phyloP scores from a whole-genome alignment of 805 yeast genomes.

The Myxozyma neglecta region DNA sequence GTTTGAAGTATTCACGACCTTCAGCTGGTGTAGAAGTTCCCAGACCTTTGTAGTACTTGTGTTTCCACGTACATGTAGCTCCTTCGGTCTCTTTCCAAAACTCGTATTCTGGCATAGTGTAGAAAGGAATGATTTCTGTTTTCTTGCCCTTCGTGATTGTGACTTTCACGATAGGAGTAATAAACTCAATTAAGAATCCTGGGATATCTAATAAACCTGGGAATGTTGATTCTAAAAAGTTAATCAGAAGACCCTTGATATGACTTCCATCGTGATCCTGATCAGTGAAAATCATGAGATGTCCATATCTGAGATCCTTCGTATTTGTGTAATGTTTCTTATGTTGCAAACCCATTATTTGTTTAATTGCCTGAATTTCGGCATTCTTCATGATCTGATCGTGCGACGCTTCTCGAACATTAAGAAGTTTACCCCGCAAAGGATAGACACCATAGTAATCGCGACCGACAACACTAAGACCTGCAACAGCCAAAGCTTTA shows the following conservation, averaged over 20 bases:
- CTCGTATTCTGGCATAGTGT: slow-evolving; percentile 94
- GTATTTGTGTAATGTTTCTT: slow-evolving; percentile 76
- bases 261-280: slow-evolving; percentile 99
- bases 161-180: slow-evolving; percentile 94
- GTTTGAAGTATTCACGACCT: slow-evolving; percentile 83
- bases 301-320: slow-evolving; percentile 84
- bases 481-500: slow-evolving; percentile 84
- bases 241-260: slow-evolving; percentile 91
- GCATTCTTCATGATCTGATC: slow-evolving; percentile 91
- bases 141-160: slow-evolving; percentile 58
- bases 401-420: slow-evolving; percentile 95
- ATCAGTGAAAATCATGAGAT: slow-evolving; percentile 98
- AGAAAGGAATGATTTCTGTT: slow-evolving; percentile 64
- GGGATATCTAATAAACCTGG: slow-evolving; percentile 91
- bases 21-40: slow-evolving; percentile 89
- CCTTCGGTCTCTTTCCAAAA: slow-evolving; percentile 89
- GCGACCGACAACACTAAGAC: slow-evolving; percentile 91
- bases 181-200: slow-evolving; percentile 88
- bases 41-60: slow-evolving; percentile 96
- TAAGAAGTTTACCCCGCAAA: slow-evolving; percentile 87
- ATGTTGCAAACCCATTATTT: slow-evolving; percentile 94
- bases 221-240: slow-evolving; percentile 88
- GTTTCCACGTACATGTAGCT: slow-evolving; percentile 71
- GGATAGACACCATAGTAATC: slow-evolving; percentile 96
- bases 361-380: slow-evolving; percentile 92